These are phyloP conservation scores for Eurotiales sp. DNA, from an alignment of 2,329 filamentous ascomycete genomes.

Conservation along the genomic window DNA sequence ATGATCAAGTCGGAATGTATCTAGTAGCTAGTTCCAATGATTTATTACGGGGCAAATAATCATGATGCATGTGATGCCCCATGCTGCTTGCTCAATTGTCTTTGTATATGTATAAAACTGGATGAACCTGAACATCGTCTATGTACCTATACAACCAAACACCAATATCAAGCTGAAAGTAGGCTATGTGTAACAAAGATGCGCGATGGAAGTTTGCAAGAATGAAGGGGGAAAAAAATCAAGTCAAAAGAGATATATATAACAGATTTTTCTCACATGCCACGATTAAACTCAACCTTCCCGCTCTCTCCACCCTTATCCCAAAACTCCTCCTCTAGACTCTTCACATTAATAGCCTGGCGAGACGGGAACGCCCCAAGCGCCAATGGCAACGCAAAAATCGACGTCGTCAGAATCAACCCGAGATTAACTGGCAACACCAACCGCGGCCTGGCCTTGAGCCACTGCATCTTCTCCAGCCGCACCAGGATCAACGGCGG, in stretches of 20 bases:
- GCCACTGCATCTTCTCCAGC: slow-evolving; percentile 79
- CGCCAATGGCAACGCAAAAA: slow-evolving; percentile 84
- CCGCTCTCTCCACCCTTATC: slow-evolving; percentile 72
- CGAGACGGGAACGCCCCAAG: slow-evolving; percentile 89
- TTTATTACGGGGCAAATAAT: background rate
- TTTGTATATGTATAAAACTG: background rate
- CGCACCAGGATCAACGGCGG: slow-evolving; percentile 81
- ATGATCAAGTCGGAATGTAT: background rate
- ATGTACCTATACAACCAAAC: no score
- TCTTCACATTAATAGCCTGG: slow-evolving; percentile 71
- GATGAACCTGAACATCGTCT: no score
- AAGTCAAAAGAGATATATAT: background rate
- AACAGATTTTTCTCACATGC: slow-evolving; percentile 57
- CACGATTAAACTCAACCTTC: slow-evolving; percentile 93
- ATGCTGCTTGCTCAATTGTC: background rate
- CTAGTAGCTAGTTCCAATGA: slow-evolving; percentile 1
- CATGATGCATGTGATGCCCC: background rate
- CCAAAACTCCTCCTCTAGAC: slow-evolving; percentile 82
- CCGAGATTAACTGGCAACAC: slow-evolving; percentile 80
- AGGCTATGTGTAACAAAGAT: no score
- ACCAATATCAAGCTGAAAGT: no score
- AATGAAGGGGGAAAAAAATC: no score
- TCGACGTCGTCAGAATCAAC: slow-evolving; percentile 79
- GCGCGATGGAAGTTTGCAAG: no score
- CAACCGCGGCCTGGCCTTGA: slow-evolving; percentile 70